Percentiles rank a stretch among this genome's conserved stretches.
Evolutionary conservation across 2,329 filamentous ascomycete genomes (phyloP).

Genomic region (Claviceps citrina): DNA sequence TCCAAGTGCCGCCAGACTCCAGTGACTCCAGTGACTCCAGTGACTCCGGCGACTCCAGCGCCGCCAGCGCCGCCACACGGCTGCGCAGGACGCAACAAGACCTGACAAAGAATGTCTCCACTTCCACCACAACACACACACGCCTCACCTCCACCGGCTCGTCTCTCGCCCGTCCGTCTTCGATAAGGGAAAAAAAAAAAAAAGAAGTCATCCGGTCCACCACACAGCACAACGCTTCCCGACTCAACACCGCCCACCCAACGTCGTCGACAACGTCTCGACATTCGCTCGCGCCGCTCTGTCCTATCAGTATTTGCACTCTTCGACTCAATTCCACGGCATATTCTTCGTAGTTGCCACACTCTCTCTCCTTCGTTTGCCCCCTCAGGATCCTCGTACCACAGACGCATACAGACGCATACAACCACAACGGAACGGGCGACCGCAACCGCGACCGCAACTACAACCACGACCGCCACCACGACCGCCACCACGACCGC

Average conservation of each 20-base stretch:
- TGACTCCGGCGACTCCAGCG: no score
- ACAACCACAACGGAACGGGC: not conserved
- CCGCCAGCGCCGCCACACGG: no score
- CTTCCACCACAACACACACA: constrained; percentile 6
- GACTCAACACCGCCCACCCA: not conserved
- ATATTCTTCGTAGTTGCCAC: not conserved
- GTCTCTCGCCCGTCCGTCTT: constrained; percentile 1
- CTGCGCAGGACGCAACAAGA: not conserved
- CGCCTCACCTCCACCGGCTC: constrained; percentile 1
- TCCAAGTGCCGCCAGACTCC: no score
- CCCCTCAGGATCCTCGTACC: not conserved
- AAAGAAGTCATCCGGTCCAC: constrained; percentile 1
- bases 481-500: no score
- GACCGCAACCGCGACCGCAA: not conserved
- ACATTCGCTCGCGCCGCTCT: not conserved
- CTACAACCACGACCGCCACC: not conserved
- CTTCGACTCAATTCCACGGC: no score
- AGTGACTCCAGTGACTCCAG: no score
- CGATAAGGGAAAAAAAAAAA: constrained; percentile 1
- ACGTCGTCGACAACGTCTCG: not conserved
- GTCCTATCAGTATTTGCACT: not conserved
- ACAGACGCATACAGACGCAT: not conserved
- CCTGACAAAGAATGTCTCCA: constrained; percentile 3
- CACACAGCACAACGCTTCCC: not conserved
- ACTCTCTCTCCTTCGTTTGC: not conserved